These are phyloP conservation scores for Boechera divaricarpa DNA, from an alignment of 345 rosid genomes.

Conservation along the genomic window DNA sequence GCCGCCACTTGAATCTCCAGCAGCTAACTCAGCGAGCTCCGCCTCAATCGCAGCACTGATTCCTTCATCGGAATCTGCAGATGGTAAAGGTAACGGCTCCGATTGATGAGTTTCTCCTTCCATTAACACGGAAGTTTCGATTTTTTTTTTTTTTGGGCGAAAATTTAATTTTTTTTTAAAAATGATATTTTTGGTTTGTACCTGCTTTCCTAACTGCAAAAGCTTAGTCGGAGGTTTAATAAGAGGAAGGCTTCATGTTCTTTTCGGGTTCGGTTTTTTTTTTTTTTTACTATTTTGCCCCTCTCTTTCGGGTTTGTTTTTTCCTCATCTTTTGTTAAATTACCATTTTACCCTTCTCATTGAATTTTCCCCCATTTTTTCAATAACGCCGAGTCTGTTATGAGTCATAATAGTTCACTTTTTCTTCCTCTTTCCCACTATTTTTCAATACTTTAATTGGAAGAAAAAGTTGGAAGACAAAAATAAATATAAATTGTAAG, in stretches of 20 bases:
- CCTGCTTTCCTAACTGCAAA: slow-evolving; percentile 70
- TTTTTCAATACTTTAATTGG: neutral
- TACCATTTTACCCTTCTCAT: slow-evolving; percentile 40
- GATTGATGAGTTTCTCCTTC: slow-evolving; percentile 38
- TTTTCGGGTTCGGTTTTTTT: slow-evolving; percentile 30
- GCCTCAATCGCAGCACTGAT: slow-evolving; percentile 42
- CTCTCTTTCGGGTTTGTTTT: neutral
- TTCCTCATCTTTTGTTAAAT: slow-evolving; percentile 26
- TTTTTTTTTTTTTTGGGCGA: neutral
- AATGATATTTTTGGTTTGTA: slow-evolving; percentile 12
- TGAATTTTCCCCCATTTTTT: neutral
- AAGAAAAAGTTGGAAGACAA: neutral
- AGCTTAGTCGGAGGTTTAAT: slow-evolving; percentile 36
- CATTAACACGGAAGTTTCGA: neutral
- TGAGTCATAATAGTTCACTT: slow-evolving; percentile 16
- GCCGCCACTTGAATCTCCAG: slow-evolving; percentile 44
- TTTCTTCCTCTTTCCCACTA: slow-evolving; percentile 4
- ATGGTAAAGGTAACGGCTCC: slow-evolving; percentile 41
- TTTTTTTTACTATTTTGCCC: slow-evolving; percentile 46
- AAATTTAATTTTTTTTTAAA: neutral
- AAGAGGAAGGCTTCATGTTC: slow-evolving; percentile 30
- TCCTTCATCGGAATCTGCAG: slow-evolving; percentile 42
- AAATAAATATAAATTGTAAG: no score
- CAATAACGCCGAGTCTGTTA: slow-evolving; percentile 37
- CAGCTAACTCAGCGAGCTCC: slow-evolving; percentile 42